A percentile compares a stretch with the other conserved stretches of the same genome.
Evolutionary conservation across 129 eudicot genomes (phyloP).

Genomic region (Lactuca sativa): DNA sequence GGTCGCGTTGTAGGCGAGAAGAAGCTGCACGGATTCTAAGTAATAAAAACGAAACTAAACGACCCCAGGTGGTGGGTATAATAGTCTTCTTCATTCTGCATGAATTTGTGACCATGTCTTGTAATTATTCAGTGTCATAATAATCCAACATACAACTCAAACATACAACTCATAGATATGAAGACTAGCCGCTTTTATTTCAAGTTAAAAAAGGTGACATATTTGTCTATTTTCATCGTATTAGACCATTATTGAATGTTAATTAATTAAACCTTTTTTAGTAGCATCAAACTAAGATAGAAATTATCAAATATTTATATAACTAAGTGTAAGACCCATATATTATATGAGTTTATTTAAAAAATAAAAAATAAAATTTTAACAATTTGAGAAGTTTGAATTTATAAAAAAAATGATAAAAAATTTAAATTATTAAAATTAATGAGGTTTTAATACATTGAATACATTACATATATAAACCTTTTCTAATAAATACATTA

Average conservation of each 20-base stretch:
- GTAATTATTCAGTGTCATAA: neutral
- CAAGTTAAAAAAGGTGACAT: neutral
- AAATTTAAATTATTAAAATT: too few relatives aligned
- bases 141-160: neutral
- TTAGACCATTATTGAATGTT: neutral
- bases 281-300: neutral
- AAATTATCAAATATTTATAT: too few relatives aligned
- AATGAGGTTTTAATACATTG: too few relatives aligned
- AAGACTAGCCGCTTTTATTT: neutral
- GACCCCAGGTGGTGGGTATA: constrained; percentile 18
- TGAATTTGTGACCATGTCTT: neutral
- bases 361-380: too few relatives aligned
- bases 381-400: too few relatives aligned
- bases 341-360: too few relatives aligned
- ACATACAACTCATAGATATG: neutral
- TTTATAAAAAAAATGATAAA: too few relatives aligned
- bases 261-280: too few relatives aligned
- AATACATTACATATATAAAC: too few relatives aligned
- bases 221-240: neutral
- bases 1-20: constrained; percentile 37
- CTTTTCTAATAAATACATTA: too few relatives aligned
- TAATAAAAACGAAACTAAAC: constrained; percentile 15
- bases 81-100: constrained; percentile 12
- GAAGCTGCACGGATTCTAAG: constrained; percentile 19
- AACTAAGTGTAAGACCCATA: too few relatives aligned